phyloP scores from a whole-genome alignment of 805 yeast species.

The Babjeviella inositovora region DNA sequence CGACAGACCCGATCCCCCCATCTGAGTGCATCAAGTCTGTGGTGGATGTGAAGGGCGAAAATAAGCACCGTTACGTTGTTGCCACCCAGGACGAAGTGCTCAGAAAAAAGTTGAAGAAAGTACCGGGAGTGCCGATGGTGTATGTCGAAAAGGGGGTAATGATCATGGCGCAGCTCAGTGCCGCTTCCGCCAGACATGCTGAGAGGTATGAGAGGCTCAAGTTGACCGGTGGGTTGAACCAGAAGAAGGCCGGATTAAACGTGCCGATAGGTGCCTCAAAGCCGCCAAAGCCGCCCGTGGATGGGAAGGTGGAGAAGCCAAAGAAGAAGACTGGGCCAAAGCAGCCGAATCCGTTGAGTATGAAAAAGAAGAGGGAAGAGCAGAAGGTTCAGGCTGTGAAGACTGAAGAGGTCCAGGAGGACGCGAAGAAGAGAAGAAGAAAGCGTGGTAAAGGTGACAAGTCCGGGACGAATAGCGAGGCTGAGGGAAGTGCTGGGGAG shows the following conservation, averaged over 20 bases:
- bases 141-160: slow-evolving; percentile 84
- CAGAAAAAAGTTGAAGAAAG: slow-evolving; percentile 48
- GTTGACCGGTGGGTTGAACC: slow-evolving; percentile 67
- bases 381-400: slow-evolving; percentile 2
- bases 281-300: slow-evolving; percentile 6
- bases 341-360: slow-evolving; percentile 83
- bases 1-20: slow-evolving; percentile 43
- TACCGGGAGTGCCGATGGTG: slow-evolving; percentile 84
- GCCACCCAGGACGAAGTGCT: slow-evolving; percentile 69
- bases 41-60: slow-evolving; percentile 54
- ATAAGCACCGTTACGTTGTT: slow-evolving; percentile 82
- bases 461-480: too few species aligned
- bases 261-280: slow-evolving; percentile 21
- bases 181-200: slow-evolving; percentile 31
- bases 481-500: too few species aligned
- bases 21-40: slow-evolving; percentile 63
- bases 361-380: slow-evolving; percentile 49
- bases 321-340: slow-evolving; percentile 56
- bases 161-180: slow-evolving; percentile 89
- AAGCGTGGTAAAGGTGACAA: slow-evolving; percentile 4
- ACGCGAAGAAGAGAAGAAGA: slow-evolving; percentile 7
- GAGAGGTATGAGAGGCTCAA: slow-evolving; percentile 37
- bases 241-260: too few species aligned
- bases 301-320: slow-evolving; percentile 4
- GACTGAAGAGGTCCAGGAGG: slow-evolving; percentile 3